phyloP scores from a whole-genome alignment of 805 yeast genomes.

The Kodamaea fukazawae region DNA sequence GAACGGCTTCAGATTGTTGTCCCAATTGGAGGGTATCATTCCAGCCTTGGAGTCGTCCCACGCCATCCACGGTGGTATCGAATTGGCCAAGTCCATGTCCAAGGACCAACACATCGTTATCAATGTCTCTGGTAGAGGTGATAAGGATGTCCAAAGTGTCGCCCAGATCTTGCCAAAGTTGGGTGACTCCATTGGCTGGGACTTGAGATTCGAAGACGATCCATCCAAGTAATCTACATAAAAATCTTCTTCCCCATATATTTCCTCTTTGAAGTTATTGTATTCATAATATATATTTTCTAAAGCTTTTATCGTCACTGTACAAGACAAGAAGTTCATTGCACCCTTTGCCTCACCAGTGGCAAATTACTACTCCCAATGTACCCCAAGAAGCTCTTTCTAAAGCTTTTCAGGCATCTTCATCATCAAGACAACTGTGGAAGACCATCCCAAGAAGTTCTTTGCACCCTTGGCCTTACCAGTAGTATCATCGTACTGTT shows the following conservation, averaged over 20 bases:
- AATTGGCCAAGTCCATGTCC: conserved; percentile 78
- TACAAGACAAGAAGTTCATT: no score
- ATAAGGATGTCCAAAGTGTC: conserved; percentile 96
- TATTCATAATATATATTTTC: neutral
- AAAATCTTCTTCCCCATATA: neutral
- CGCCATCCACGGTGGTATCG: conserved; percentile 88
- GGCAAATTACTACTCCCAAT: no score
- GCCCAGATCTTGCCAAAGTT: conserved; percentile 88
- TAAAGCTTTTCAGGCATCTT: conserved; percentile 58
- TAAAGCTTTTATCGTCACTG: no score
- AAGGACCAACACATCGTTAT: conserved; percentile 80
- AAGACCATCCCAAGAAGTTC: conserved; percentile 94
- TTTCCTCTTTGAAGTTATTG: neutral
- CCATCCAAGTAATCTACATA: conserved; percentile 37
- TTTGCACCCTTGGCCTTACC: conserved; percentile 81
- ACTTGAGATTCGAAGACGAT: conserved; percentile 74
- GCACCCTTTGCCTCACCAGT: no score
- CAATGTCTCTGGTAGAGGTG: conserved; percentile 97
- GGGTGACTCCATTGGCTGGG: conserved; percentile 95
- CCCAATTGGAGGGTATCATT: conserved; percentile 95
- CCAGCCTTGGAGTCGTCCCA: conserved; percentile 98
- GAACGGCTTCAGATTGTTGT: conserved; percentile 80
- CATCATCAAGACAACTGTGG: conserved; percentile 77
- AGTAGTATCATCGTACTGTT: conserved; percentile 75
- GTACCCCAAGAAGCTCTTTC: no score